Evolutionary conservation across 2,329 filamentous ascomycete genomes (phyloP).

Genomic region (Truncatella angustata): DNA sequence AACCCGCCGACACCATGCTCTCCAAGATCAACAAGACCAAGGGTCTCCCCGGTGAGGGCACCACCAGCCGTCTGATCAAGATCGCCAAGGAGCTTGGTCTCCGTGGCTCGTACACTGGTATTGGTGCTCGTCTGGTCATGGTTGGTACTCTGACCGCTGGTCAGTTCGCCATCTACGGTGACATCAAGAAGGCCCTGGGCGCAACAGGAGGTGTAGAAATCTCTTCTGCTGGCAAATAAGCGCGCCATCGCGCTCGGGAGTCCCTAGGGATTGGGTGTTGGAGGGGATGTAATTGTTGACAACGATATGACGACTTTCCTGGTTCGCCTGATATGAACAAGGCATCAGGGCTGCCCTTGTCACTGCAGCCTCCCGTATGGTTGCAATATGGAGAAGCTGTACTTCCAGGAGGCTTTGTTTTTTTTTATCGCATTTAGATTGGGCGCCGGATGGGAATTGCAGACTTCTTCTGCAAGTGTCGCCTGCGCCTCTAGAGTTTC

Average conservation of each 20-base stretch:
- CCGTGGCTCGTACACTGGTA: conserved; percentile 66
- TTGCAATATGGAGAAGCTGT: conserved; percentile 22
- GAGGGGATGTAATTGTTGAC: conserved; percentile 9
- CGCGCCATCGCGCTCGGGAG: conserved; percentile 6
- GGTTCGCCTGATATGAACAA: conserved; percentile 8
- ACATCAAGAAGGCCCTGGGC: conserved; percentile 53
- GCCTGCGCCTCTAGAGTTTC: conserved; percentile 13
- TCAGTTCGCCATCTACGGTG: conserved; percentile 74
- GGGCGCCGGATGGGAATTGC: conserved; percentile 23
- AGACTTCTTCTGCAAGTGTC: conserved; percentile 23
- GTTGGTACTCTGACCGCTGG: conserved; percentile 66
- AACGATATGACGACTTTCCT: conserved; percentile 18
- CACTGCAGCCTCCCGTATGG: conserved; percentile 6
- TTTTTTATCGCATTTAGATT: conserved; percentile 27
- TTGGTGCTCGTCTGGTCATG: conserved; percentile 74
- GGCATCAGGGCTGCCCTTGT: conserved; percentile 15
- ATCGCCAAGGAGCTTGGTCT: conserved; percentile 72
- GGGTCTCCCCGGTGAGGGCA: conserved; percentile 71
- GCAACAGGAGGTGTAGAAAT: conserved; percentile 64
- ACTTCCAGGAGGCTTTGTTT: conserved; percentile 17
- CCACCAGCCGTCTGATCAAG: conserved; percentile 69
- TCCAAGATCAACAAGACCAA: conserved; percentile 82
- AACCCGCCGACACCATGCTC: conserved; percentile 78
- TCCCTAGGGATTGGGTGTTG: conserved; percentile 9
- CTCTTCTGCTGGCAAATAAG: conserved; percentile 28